These are phyloP conservation scores for Botrytis fragariae DNA, from an alignment of 2,329 filamentous ascomycete species.

Conservation along the genomic window DNA sequence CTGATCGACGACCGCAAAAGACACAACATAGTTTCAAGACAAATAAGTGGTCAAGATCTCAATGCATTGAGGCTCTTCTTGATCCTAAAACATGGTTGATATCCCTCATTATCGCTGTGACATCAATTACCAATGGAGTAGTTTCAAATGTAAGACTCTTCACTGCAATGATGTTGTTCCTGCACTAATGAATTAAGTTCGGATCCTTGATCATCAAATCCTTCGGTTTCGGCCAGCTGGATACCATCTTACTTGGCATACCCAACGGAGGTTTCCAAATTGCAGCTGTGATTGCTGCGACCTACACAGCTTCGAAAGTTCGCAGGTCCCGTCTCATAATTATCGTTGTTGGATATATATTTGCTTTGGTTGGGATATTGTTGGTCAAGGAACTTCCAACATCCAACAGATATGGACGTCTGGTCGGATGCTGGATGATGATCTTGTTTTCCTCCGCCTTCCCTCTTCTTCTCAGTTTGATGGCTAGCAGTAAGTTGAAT, in stretches of 20 bases:
- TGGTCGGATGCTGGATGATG: conserved; percentile 56
- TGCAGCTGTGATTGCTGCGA: conserved; percentile 15
- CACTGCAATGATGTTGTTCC: background rate
- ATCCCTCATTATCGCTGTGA: conserved; percentile 28
- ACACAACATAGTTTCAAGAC: conserved; percentile 31
- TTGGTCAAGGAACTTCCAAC: conserved; percentile 57
- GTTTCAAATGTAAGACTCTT: conserved; percentile 1
- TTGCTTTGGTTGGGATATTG: conserved; percentile 57
- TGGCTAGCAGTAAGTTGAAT: conserved; percentile 48
- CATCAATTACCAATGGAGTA: conserved; percentile 41
- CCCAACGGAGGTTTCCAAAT: conserved; percentile 50
- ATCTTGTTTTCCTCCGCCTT: conserved; percentile 54
- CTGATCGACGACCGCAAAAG: conserved; percentile 16
- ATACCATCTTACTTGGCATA: conserved; percentile 51
- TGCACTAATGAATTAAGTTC: conserved; percentile 40
- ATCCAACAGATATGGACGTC: conserved; percentile 45
- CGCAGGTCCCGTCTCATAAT: conserved; percentile 23
- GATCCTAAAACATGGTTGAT: conserved; percentile 39
- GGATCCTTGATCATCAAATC: conserved; percentile 40
- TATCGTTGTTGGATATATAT: conserved; percentile 34
- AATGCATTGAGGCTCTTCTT: conserved; percentile 41
- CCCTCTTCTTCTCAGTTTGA: conserved; percentile 42
- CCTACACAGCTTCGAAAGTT: conserved; percentile 22
- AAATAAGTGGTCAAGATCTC: conserved; percentile 40
- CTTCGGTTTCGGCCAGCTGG: conserved; percentile 39